These are phyloP conservation scores for Phytophthora foliorum DNA, from an alignment of 352 stramenopile genomes.

Conservation along the genomic window DNA sequence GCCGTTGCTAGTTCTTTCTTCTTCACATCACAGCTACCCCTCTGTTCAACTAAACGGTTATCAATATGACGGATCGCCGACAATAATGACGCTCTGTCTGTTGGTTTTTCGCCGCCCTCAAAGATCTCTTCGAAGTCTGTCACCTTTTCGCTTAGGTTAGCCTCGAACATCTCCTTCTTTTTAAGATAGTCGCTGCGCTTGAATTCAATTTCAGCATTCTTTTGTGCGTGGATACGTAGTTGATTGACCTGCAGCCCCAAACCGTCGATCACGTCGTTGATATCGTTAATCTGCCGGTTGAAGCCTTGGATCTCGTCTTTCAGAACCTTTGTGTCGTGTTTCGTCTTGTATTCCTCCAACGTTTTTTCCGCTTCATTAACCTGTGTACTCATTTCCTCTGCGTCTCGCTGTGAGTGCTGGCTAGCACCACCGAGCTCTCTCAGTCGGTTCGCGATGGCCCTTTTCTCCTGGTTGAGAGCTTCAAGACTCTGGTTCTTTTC, in stretches of 20 bases:
- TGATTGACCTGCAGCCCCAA: constrained; percentile 66
- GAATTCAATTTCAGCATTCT: constrained; percentile 62
- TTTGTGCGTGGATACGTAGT: constrained; percentile 58
- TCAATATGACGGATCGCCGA: constrained; percentile 36
- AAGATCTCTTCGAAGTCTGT: constrained; percentile 51
- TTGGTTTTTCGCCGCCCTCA: constrained; percentile 36
- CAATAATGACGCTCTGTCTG: constrained; percentile 40
- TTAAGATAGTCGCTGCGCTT: constrained; percentile 52
- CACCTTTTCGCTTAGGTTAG: constrained; percentile 56
- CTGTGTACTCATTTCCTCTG: constrained; percentile 54
- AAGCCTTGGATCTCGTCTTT: constrained; percentile 59
- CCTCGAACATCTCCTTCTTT: constrained; percentile 56
- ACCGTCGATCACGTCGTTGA: constrained; percentile 50
- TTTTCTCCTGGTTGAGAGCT: constrained; percentile 55
- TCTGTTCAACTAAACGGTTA: constrained; percentile 33
- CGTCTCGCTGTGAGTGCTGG: constrained; percentile 59
- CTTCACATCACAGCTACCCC: constrained; percentile 28
- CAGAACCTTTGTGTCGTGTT: constrained; percentile 47
- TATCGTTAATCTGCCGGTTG: constrained; percentile 52
- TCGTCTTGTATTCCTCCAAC: constrained; percentile 52
- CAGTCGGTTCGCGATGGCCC: constrained; percentile 43
- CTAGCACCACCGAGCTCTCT: constrained; percentile 48
- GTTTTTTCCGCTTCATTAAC: constrained; percentile 59
- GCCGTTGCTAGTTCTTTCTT: constrained; percentile 42
- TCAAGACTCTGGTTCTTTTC: constrained; percentile 54